Evolutionary conservation across 805 yeast species (phyloP), one percentile per base, ranked within the genome.

Genomic region (Naumovozyma castellii): DNA sequence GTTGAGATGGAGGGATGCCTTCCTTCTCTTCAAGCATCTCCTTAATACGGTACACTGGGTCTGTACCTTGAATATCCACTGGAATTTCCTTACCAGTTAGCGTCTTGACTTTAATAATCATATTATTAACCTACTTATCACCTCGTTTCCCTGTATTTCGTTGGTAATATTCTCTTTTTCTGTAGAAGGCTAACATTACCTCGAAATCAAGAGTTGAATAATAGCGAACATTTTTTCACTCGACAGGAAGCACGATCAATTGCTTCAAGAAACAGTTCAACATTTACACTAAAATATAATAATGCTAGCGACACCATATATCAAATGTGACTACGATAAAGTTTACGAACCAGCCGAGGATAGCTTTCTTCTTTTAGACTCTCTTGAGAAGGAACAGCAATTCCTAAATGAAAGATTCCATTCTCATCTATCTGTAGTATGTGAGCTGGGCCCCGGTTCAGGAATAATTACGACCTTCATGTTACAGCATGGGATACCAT

Each of bases 341-440:
- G 94, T 90, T 3, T 92, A 92, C 57, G 98, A 92, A 54, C 97
- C 98, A 0, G 75, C 94, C 0, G 98, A 92, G 52, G 98, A 92
- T 64, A 76, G 95, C 5, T 92, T 81, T 54, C 73, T 90, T 8
- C 66, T 92, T 8, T 61, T 92, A 34, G 98, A 92, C 57, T 69
- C 81, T 13, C 67, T 92, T 35, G 97, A 92, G 52, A 57, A 66
- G 32, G 81, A 84, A 38, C 58, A 55, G 35, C 49, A 45, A 1
- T 67, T 49, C 29, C 53, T 79, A 17, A 34, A 45, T 9, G 34
- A 43, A 9, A 50, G 47, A n/a, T 69, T 62, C 41, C 29, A 45
- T 1, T 38, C 50, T 17, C 43, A 43, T 15, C 32, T 56, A 1
- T 84, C 92, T 0, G 32, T 84, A 0, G 80, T 84, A 1, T 69